phyloP scores from a whole-genome alignment of 2,329 filamentous ascomycete species.

The Diaporthe citrichinensis region DNA sequence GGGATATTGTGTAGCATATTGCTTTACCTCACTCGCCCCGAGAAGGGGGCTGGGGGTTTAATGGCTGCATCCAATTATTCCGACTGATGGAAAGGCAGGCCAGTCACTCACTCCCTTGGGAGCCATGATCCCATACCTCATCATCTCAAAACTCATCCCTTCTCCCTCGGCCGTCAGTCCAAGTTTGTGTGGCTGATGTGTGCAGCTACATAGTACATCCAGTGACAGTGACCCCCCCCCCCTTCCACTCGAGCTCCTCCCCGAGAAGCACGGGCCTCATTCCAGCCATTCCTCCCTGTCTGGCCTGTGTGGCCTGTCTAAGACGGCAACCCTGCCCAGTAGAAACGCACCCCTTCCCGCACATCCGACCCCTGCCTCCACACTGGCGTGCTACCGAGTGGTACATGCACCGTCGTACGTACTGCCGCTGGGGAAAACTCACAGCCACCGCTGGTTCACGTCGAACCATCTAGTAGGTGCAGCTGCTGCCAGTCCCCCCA shows the following conservation, averaged over 20 bases:
- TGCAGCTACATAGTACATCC: neutral
- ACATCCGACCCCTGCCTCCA: constrained; percentile 12
- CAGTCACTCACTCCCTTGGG: neutral
- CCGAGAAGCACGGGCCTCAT: neutral
- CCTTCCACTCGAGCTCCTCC: constrained; percentile 18
- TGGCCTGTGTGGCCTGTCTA: neutral
- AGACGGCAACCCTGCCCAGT: constrained; percentile 1
- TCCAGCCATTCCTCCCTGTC: neutral
- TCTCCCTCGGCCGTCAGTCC: constrained; percentile 7
- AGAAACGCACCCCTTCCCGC: constrained; percentile 19
- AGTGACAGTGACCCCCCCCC: neutral
- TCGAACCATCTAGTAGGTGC: constrained; percentile 26
- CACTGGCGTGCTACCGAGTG: neutral
- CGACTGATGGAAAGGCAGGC: neutral
- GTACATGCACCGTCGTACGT: neutral
- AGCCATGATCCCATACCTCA: neutral
- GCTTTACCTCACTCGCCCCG: neutral
- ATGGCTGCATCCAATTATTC: neutral
- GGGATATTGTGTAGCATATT: constrained; percentile 18
- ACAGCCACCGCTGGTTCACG: constrained; percentile 22
- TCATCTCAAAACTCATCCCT: constrained; percentile 13
- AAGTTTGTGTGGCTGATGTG: neutral
- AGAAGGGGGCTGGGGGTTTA: neutral
- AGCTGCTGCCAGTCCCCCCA: neutral
- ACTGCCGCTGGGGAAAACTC: constrained; percentile 1